Conservation (phyloP, 169 alveolate genomes). For the Plasmodium gaboni region DNA sequence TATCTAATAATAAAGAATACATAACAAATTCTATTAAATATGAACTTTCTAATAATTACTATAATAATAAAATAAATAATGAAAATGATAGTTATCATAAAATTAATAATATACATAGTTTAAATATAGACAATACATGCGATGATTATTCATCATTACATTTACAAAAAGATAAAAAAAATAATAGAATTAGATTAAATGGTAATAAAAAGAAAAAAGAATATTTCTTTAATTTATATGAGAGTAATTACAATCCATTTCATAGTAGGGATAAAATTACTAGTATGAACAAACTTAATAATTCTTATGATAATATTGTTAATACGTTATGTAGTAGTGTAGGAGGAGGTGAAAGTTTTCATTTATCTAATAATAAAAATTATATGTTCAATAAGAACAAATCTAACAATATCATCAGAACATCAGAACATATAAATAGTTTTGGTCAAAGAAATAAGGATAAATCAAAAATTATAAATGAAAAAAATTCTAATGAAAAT, state of each 20-base stretch:
- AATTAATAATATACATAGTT: neutral
- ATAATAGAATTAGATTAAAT: no score
- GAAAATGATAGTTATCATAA: neutral
- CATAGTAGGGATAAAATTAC: constrained; percentile 5
- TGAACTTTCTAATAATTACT: constrained; percentile 3
- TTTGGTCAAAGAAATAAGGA: neutral
- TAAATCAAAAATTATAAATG: constrained; percentile 11
- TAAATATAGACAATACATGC: neutral
- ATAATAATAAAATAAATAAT: constrained; percentile 10
- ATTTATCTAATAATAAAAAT: no score
- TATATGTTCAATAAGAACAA: no score
- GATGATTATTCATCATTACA: neutral
- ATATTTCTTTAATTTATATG: constrained; percentile 13
- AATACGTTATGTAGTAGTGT: constrained; percentile 21
- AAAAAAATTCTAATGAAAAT: neutral
- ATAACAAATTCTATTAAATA: constrained; percentile 18
- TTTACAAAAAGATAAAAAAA: no score
- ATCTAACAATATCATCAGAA: no score
- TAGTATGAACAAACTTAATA: constrained; percentile 8
- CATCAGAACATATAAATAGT: neutral
- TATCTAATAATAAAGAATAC: constrained; percentile 11
- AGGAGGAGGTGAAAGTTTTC: neutral
- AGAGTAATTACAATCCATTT: neutral
- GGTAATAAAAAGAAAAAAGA: constrained; percentile 11
- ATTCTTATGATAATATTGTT: constrained; percentile 31